phyloP scores from a whole-genome alignment of 1,139 yeast genomes.

The Diutina pseudorugosa region DNA sequence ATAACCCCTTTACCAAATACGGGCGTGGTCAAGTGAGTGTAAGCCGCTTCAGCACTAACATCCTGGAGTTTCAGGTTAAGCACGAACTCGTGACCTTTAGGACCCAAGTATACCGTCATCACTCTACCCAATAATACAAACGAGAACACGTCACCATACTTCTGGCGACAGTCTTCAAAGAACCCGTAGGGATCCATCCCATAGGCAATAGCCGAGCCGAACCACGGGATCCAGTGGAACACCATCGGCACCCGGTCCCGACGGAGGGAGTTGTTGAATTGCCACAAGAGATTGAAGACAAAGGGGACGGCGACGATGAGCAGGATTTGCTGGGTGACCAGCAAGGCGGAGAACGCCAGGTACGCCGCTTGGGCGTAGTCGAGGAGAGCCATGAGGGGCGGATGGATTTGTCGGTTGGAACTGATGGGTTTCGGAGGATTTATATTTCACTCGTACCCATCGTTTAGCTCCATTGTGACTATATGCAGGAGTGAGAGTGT shows the following conservation, averaged over 20 bases:
- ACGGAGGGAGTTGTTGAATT: conserved; percentile 56
- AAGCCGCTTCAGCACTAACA: conserved; percentile 94
- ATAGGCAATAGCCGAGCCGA: conserved; percentile 79
- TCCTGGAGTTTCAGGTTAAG: conserved; percentile 82
- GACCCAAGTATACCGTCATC: conserved; percentile 94
- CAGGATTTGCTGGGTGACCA: conserved; percentile 21
- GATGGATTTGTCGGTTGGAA: too few species aligned
- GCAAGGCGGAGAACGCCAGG: conserved; percentile 15
- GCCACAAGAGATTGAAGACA: conserved; percentile 56
- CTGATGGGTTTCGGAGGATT: neutral
- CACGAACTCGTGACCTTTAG: conserved; percentile 94
- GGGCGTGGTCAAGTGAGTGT: conserved; percentile 90
- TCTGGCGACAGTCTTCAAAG: conserved; percentile 62
- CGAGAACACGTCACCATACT: conserved; percentile 88
- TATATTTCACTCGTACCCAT: neutral
- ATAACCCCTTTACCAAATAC: conserved; percentile 96
- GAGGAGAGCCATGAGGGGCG: conserved; percentile 18
- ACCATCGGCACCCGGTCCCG: conserved; percentile 82
- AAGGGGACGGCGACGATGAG: conserved; percentile 28
- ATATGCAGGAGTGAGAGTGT: neutral
- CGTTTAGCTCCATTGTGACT: neutral
- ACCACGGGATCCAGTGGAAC: conserved; percentile 90
- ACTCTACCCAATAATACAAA: conserved; percentile 80
- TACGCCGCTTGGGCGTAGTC: conserved; percentile 14
- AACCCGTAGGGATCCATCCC: conserved; percentile 92